phyloP scores from a whole-genome alignment of 1,284 basidiomycete species.

The Apiotrichum porosum region DNA sequence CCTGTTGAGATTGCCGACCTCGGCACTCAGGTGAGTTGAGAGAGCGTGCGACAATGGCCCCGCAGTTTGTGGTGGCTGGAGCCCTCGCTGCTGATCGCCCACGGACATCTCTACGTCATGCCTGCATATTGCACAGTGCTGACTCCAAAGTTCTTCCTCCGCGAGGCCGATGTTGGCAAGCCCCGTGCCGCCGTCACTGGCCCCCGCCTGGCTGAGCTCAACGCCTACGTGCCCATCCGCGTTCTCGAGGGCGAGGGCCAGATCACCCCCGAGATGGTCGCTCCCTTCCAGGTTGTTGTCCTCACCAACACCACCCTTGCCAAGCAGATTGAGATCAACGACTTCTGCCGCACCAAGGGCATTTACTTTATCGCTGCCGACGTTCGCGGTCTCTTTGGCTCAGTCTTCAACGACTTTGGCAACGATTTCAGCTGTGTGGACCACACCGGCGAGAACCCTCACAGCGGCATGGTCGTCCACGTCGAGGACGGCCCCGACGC shows the following conservation, averaged over 20 bases:
- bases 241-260: constrained; percentile 64
- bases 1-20: constrained; percentile 82
- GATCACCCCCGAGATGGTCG: constrained; percentile 74
- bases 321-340: constrained; percentile 92
- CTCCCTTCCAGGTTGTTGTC: constrained; percentile 88
- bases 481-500: constrained; percentile 80
- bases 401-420: constrained; percentile 96
- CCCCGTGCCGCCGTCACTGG: constrained; percentile 79
- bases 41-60: no score
- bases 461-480: constrained; percentile 92
- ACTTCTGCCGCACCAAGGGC: constrained; percentile 81
- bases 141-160: constrained; percentile 78
- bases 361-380: constrained; percentile 91
- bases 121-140: not conserved
- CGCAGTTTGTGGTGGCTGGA: not conserved
- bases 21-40: constrained; percentile 70
- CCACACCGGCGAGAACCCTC: constrained; percentile 87
- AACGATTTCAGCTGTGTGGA: constrained; percentile 91
- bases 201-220: constrained; percentile 89
- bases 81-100: no score
- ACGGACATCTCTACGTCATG: no score
- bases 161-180: constrained; percentile 79
- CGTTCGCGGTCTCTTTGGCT: constrained; percentile 89
- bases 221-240: constrained; percentile 92
- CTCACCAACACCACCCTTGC: constrained; percentile 70